Conservation (phyloP, 139 green algal species). For the Chlamydomonas sphaeroides region DNA sequence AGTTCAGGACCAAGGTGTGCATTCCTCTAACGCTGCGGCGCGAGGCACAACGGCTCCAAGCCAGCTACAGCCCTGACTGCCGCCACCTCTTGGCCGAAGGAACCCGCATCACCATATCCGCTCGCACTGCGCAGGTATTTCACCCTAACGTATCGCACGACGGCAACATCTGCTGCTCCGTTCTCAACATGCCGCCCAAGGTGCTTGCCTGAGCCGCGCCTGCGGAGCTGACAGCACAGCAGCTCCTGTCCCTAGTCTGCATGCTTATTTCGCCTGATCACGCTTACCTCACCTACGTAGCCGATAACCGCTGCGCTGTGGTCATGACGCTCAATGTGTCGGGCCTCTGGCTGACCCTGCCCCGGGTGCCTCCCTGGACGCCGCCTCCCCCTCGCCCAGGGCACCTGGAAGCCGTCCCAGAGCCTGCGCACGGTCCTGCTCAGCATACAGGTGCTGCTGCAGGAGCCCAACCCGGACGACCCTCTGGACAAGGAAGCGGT, state of each 20-base stretch:
- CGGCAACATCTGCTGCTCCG: slow-evolving; percentile 71
- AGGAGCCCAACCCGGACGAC: slow-evolving; percentile 74
- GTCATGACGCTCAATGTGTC: no score
- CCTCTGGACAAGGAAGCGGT: slow-evolving; percentile 53
- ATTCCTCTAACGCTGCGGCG: no score
- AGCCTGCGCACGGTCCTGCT: slow-evolving; percentile 64
- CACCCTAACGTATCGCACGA: slow-evolving; percentile 80
- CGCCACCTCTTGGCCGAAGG: no score
- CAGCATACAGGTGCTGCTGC: slow-evolving; percentile 66
- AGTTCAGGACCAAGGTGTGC: slow-evolving; percentile 25
- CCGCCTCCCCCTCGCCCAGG: slow-evolving; percentile 38
- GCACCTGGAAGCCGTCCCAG: slow-evolving; percentile 65
- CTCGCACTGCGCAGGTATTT: slow-evolving; percentile 57
- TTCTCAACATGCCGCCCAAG: slow-evolving; percentile 77
- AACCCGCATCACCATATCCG: no score
- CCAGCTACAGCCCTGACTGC: neutral
- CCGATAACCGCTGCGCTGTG: no score
- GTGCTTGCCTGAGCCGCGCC: neutral
- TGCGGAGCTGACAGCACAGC: neutral
- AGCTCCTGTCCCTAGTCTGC: neutral
- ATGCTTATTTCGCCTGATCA: no score
- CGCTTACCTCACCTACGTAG: no score
- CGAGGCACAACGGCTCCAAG: no score
- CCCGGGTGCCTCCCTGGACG: no score
- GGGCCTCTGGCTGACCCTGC: no score